Conservation (phyloP, 441 rosid genomes). For the Euphorbia celastroides region DNA sequence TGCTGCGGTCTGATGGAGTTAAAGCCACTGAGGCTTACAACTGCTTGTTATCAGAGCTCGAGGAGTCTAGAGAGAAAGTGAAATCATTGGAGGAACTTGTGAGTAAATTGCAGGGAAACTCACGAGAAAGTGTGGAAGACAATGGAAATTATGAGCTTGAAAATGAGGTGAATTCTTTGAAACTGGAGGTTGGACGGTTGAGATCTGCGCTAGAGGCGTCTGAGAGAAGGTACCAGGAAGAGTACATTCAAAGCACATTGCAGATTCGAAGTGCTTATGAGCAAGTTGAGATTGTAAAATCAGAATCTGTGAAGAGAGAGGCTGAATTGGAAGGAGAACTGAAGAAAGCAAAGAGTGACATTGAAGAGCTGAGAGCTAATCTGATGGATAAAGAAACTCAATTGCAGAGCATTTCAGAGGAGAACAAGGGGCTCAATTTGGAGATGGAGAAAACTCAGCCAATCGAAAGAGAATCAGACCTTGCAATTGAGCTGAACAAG, state of each 20-base stretch:
- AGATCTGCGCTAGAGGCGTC: conserved; percentile 65
- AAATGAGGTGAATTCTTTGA: conserved; percentile 44
- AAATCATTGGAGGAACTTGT: conserved; percentile 58
- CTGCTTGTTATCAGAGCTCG: conserved; percentile 48
- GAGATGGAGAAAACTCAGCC: conserved; percentile 39
- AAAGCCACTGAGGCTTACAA: conserved; percentile 60
- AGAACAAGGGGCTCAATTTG: conserved; percentile 44
- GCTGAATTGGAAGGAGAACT: conserved; percentile 35
- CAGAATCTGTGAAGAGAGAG: conserved; percentile 45
- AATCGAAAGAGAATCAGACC: conserved; percentile 35
- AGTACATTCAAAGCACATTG: conserved; percentile 73
- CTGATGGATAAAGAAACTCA: conserved; percentile 55
- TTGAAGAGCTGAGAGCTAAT: conserved; percentile 50
- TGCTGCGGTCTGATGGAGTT: conserved; percentile 48
- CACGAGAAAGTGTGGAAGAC: conserved; percentile 22
- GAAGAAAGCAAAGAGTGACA: conserved; percentile 43
- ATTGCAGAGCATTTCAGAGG: conserved; percentile 41
- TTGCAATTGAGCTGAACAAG: conserved; percentile 43
- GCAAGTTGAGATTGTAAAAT: conserved; percentile 51
- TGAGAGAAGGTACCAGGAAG: conserved; percentile 78
- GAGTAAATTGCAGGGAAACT: conserved; percentile 43
- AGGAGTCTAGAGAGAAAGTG: conserved; percentile 54
- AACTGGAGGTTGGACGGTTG: conserved; percentile 53
- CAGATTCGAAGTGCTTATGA: conserved; percentile 83
- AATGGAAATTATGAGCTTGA: conserved; percentile 48